Evolutionary conservation across 2,329 filamentous ascomycete genomes (phyloP).

Genomic region (Paramyrothecium sp.): DNA sequence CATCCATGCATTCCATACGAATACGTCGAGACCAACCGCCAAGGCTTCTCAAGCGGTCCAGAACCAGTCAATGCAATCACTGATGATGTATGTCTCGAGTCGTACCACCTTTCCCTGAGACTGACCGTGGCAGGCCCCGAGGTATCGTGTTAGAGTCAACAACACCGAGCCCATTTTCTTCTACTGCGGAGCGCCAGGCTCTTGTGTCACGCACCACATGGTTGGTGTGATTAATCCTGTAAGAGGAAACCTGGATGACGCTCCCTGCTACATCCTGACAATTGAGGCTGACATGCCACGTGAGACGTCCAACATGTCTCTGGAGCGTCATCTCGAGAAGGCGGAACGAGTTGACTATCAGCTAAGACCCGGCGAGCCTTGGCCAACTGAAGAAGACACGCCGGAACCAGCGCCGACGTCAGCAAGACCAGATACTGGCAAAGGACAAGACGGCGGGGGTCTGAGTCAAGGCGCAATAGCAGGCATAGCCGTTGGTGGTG

Average conservation of each 20-base stretch:
- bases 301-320: constrained; percentile 46
- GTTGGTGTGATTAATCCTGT: constrained; percentile 74
- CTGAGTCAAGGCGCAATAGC: constrained; percentile 51
- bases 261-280: background rate
- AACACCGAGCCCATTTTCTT: constrained; percentile 64
- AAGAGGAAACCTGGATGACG: constrained; percentile 16
- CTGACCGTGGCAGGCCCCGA: constrained; percentile 32
- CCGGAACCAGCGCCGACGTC: constrained; percentile 7
- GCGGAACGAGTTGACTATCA: constrained; percentile 49
- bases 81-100: constrained; percentile 35
- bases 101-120: background rate
- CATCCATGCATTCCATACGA: constrained; percentile 65
- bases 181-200: constrained; percentile 67
- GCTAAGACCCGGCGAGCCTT: constrained; percentile 54
- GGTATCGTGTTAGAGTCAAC: constrained; percentile 48
- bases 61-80: constrained; percentile 43
- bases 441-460: constrained; percentile 7
- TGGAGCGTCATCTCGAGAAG: constrained; percentile 44
- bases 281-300: constrained; percentile 2
- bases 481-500: constrained; percentile 54
- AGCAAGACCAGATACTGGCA: constrained; percentile 4
- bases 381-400: constrained; percentile 46
- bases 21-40: constrained; percentile 42
- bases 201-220: constrained; percentile 67
- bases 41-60: constrained; percentile 55